phyloP scores from a whole-genome alignment of 2,329 filamentous ascomycete genomes.

The Monosporascus sp. region DNA sequence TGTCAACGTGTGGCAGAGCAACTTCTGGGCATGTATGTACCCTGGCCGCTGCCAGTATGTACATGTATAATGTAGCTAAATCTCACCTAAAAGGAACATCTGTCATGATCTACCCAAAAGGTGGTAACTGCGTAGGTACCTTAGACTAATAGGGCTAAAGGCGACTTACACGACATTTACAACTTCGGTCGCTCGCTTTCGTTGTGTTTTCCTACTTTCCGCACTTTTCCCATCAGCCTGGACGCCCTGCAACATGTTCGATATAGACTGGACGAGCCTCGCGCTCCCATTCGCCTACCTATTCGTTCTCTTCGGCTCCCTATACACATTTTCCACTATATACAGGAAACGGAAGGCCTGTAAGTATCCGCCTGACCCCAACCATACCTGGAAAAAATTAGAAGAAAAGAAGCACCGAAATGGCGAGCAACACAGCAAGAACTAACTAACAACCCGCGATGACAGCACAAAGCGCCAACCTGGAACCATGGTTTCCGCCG shows the following conservation, averaged over 20 bases:
- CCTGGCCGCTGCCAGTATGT: no score
- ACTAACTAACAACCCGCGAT: slow-evolving; percentile 8
- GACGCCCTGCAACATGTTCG: slow-evolving; percentile 37
- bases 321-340: slow-evolving; percentile 86
- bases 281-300: slow-evolving; percentile 86
- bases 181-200: neutral
- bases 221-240: slow-evolving; percentile 1
- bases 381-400: neutral
- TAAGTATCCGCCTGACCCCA: slow-evolving; percentile 36
- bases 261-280: slow-evolving; percentile 76
- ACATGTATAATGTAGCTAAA: no score
- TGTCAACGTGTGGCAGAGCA: no score
- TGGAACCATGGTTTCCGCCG: slow-evolving; percentile 90
- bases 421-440: slow-evolving; percentile 1
- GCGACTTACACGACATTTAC: neutral
- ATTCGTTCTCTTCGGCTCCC: slow-evolving; percentile 76
- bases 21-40: neutral
- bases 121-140: neutral
- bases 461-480: slow-evolving; percentile 69
- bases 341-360: slow-evolving; percentile 89
- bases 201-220: neutral
- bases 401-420: neutral
- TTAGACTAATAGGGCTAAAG: neutral
- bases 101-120: slow-evolving; percentile 1
- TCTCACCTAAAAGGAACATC: neutral